phyloP scores from a whole-genome alignment of 345 rosid genomes.

The Triadica sebifera region DNA sequence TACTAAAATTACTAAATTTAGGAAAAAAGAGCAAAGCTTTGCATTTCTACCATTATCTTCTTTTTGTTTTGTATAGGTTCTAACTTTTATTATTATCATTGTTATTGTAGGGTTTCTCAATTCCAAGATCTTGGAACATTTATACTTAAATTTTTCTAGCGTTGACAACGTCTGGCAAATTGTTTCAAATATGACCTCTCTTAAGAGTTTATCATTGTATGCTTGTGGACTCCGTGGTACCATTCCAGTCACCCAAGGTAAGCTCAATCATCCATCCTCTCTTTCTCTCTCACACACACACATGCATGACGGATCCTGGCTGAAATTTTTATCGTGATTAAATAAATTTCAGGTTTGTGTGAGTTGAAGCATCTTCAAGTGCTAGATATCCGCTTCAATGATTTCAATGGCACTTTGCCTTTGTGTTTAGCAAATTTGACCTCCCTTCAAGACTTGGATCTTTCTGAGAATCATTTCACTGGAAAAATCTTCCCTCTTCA shows the following conservation, averaged over 20 bases:
- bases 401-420: not conserved
- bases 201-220: not conserved
- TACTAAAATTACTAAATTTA: too few relatives aligned
- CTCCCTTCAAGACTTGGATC: not conserved
- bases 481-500: constrained; percentile 8
- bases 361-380: not conserved
- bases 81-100: too few relatives aligned
- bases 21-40: too few relatives aligned
- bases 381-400: not conserved
- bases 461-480: constrained; percentile 4
- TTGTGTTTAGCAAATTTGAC: constrained; percentile 3
- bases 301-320: too few relatives aligned
- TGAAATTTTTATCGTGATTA: not conserved
- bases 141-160: not conserved
- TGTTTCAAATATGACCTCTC: not conserved
- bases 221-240: not conserved
- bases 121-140: not conserved
- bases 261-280: not conserved
- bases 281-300: too few relatives aligned
- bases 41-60: too few relatives aligned
- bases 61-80: too few relatives aligned
- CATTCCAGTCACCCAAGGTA: not conserved
- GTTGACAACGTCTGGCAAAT: not conserved
- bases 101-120: not conserved
- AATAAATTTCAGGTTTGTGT: not conserved